Base-by-base conservation (phyloP, 2,329 filamentous ascomycete genomes). In the Raffaelea ambrosiae region DNA sequence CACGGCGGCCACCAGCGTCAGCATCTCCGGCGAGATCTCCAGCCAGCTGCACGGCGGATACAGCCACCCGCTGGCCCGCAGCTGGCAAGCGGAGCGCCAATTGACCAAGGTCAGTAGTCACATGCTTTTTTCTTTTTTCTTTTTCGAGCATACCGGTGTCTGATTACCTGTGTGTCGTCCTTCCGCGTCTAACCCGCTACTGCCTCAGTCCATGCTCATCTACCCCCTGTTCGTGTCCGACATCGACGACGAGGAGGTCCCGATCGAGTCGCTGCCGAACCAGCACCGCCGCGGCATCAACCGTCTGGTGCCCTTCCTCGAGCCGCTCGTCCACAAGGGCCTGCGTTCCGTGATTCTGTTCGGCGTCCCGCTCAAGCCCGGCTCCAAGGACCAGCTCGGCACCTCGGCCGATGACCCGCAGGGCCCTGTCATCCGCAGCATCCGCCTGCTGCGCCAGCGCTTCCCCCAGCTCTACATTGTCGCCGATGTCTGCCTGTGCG, bases 191-290 rank as follows among this genome's bases (percentile, higher is more conserved):
- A 23, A 21, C 43, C 14, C 11, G 26, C 13, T 40, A 22, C 35
- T 55, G 13, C 14, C 31, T 3, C 59, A 95, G 88, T 93, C 90
- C 35, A 97, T 97, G 93, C 84, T 98, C 60, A 96, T 98, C 61
- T 97, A 94, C 69, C 93, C 93, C 13, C 77, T 98, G 56, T 98
- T 98, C 72, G 81, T 98, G 55, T 95, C 93, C 59, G 93, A 98
- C 67, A 81, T 87, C 61, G 86, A 91, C 33, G 88, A 97, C 60
- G 91, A 97, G 70, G 87, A 96, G 70, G 86, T 84, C 14, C 75
- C 86, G 16, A 94, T 98, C 49, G 84, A 90, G 44, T 95, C 90
- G 19, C 79, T 98, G 4, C 93, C 93, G 1, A 88, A 89, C 63
- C 91, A 97, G 67, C 74, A 84, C 67, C 90, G 91, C 60, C 83